Conservation (phyloP, 257 asterid species). For the Primulina eburnea region DNA sequence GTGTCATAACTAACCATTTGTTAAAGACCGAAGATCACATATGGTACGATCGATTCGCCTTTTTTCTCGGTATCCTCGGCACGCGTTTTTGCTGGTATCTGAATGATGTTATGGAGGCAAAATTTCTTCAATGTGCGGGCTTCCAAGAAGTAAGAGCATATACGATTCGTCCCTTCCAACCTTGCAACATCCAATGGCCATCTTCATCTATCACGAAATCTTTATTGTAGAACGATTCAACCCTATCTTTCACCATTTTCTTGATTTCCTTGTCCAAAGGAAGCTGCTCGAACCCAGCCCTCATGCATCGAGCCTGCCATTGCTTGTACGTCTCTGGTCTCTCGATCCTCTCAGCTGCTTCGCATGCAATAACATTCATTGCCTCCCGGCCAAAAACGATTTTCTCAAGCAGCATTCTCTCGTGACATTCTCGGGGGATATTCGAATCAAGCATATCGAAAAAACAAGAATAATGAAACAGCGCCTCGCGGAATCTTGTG, state of each 20-base stretch:
- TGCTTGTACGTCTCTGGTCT: constrained; percentile 66
- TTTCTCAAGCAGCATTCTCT: constrained; percentile 48
- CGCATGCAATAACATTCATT: constrained; percentile 54
- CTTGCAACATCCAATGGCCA: constrained; percentile 56
- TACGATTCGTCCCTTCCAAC: constrained; percentile 58
- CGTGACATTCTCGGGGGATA: constrained; percentile 41
- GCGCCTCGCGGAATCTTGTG: constrained; percentile 55
- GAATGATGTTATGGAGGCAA: background rate
- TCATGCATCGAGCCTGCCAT: constrained; percentile 51
- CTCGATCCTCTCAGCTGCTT: constrained; percentile 46
- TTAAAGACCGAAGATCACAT: background rate
- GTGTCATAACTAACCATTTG: background rate
- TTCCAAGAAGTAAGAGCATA: constrained; percentile 48
- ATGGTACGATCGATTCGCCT: background rate
- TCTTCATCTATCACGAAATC: constrained; percentile 50
- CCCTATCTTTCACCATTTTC: constrained; percentile 32
- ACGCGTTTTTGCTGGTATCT: background rate
- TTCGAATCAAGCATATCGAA: constrained; percentile 58
- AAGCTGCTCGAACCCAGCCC: constrained; percentile 51
- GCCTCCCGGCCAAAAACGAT: constrained; percentile 45
- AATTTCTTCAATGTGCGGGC: constrained; percentile 30
- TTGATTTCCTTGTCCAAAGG: constrained; percentile 41
- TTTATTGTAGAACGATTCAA: constrained; percentile 35
- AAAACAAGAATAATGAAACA: constrained; percentile 45
- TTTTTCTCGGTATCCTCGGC: background rate